Base-by-base conservation (phyloP, 2,329 filamentous ascomycete genomes). In the Penicillium sp. region DNA sequence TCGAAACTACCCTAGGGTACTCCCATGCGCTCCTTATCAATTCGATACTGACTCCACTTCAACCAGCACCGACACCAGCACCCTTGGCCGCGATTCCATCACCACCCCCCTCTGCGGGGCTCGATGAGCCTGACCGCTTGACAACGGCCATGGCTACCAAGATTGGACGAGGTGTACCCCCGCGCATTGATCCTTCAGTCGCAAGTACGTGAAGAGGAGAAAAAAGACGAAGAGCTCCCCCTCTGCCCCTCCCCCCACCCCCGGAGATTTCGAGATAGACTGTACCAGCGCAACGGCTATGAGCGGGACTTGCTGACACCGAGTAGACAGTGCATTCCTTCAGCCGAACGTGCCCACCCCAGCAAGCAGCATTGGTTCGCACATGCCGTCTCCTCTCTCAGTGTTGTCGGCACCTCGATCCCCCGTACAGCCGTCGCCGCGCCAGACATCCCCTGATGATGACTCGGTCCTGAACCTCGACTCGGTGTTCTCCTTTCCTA, bases 341-440 rank as follows among this genome's bases (percentile, higher is more conserved):
- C 81, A 77, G 34, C 79, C 81, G 47, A 83, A 81, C 48, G 81
- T 87, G 68, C 74, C 87, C 52, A 90, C 87, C 10, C 87, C 87
- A 46, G 76, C 83, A 46, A 90, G 86, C 71, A 81, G 80, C 52
- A 83, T 81, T 61, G 82, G 81, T 47, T 86, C 85, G 36, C 81
- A 79, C 59, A 83, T 81, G 53, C 77, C 82, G 23, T 90, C 89
- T n/a, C 87, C 88, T 7, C 77, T 81, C 51, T 85, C 83, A 13
- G 80, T 83, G 23, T 77, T 74, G 53, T 79, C 79, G 69, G 63
- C 78, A 67, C 54, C 74, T 68, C 65, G 75, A 74, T 69, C 77
- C 68, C 71, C 75, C 13, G 72, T 71, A 55, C 71, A 64, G 19
- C 52, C 67, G 11, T 68, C 66, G n/a, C 65, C 66, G 36, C 68